Evolutionary conservation across 768 basidiomycete genomes (phyloP).

Genomic region (Hysterangium stoloniferum): DNA sequence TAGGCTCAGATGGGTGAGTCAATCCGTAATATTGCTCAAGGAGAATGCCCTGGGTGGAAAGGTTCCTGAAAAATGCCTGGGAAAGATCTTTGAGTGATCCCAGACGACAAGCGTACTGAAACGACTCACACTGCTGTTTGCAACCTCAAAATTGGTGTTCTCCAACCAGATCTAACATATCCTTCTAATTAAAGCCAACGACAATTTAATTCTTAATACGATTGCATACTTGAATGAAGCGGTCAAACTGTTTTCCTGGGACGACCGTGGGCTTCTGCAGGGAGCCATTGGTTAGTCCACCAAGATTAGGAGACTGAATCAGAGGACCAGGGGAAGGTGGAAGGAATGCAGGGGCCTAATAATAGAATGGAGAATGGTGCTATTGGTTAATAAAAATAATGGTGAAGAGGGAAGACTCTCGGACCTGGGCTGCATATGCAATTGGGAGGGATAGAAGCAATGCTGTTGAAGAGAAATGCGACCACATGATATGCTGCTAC

Average conservation of each 20-base stretch:
- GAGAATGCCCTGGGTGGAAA: conserved; percentile 44
- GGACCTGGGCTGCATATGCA: conserved; percentile 3
- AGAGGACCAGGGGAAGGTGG: conserved; percentile 23
- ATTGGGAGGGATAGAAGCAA: background rate
- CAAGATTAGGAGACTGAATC: conserved; percentile 28
- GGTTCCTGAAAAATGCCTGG: conserved; percentile 23
- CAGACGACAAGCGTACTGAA: background rate
- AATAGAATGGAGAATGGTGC: conserved; percentile 6
- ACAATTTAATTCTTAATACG: no score
- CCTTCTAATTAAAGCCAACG: no score
- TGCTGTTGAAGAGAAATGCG: no score
- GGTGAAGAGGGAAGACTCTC: background rate
- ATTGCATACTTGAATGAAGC: conserved; percentile 34
- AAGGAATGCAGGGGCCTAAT: conserved; percentile 22
- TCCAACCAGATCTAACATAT: conserved; percentile 60
- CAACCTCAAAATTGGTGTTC: conserved; percentile 45
- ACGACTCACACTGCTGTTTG: conserved; percentile 13
- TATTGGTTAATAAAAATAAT: background rate
- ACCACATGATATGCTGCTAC: no score
- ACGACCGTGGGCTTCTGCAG: conserved; percentile 32
- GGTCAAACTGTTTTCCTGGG: conserved; percentile 36
- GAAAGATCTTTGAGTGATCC: background rate
- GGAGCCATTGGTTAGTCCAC: conserved; percentile 35
- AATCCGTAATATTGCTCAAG: conserved; percentile 38
- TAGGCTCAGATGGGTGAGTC: conserved; percentile 57